phyloP scores from a whole-genome alignment of 1,139 yeast species.

The Kodamaea sp. region DNA sequence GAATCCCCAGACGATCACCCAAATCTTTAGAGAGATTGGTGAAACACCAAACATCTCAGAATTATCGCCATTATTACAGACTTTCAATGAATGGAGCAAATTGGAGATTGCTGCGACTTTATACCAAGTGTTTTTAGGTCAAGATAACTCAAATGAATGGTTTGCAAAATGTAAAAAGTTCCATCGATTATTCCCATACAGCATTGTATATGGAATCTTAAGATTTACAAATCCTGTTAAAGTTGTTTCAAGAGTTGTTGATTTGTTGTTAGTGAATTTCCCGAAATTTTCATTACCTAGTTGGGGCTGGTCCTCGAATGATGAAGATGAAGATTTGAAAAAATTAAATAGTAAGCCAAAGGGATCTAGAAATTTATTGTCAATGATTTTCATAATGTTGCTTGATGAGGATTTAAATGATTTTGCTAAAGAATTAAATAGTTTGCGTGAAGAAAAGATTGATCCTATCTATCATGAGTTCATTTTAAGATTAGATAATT shows the following conservation, averaged over 20 bases:
- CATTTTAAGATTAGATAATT: slow-evolving; percentile 25
- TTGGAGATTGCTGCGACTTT: slow-evolving; percentile 81
- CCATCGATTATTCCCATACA: slow-evolving; percentile 75
- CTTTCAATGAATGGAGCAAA: slow-evolving; percentile 77
- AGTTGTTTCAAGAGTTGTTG: slow-evolving; percentile 72
- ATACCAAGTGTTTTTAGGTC: slow-evolving; percentile 74
- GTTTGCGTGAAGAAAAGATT: slow-evolving; percentile 33
- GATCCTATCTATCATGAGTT: slow-evolving; percentile 20
- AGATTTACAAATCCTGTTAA: slow-evolving; percentile 83
- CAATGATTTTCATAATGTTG: slow-evolving; percentile 68
- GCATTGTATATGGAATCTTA: slow-evolving; percentile 67
- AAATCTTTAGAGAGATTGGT: slow-evolving; percentile 63
- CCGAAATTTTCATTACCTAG: slow-evolving; percentile 29
- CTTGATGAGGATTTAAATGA: slow-evolving; percentile 75
- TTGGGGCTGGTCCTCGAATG: slow-evolving; percentile 18
- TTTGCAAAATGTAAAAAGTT: slow-evolving; percentile 64
- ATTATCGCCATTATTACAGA: slow-evolving; percentile 62
- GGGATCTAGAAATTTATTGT: slow-evolving; percentile 58
- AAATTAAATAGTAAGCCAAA: slow-evolving; percentile 12
- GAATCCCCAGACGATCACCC: slow-evolving; percentile 47
- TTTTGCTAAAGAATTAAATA: slow-evolving; percentile 53
- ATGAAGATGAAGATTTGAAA: slow-evolving; percentile 8
- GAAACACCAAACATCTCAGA: slow-evolving; percentile 49
- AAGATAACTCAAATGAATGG: slow-evolving; percentile 73
- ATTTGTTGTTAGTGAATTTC: slow-evolving; percentile 75